Base-by-base conservation (phyloP, 2,329 filamentous ascomycete genomes). In the Trichoderma arundinaceum region DNA sequence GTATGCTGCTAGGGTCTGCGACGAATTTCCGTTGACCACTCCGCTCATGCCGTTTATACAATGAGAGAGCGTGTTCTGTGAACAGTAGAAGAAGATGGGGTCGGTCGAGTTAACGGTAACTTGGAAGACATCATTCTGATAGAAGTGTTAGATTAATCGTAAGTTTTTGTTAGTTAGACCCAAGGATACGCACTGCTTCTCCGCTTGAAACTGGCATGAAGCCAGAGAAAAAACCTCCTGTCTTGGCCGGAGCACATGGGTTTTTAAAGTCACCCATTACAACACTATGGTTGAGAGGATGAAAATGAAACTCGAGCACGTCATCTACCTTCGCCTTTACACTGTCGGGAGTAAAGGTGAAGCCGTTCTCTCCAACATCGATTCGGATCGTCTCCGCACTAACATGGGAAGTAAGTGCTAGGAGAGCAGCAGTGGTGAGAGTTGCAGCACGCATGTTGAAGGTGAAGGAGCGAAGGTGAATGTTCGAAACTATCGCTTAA, bases 351-450 rank as follows among this genome's bases (percentile, higher is more conserved):
- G 49, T 33, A 28, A 63, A 66, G 1, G 58, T 10, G 10, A 66
- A 35, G 32, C 59, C 59, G 35, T 63, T 63, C 7, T 32, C 28
- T 48, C 64, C 64, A 38, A 56, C 64, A 52, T 66, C 58, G 28
- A 66, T 51, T 17, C 22, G 43, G n/a, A 66, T 66, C 3, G 49
- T 56, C 15, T 41, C 33, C 17, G 64, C 64, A 46, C 33, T 41
- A 35, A 33, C 51, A 12, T 48, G 39, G 5, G 33, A 43, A 10
- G 59, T 49, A 56, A 87, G 89, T 74, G 86, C 83, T 7, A 54
- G 17, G 33, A 38, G 17, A 13, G 63, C 56, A 9, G 38, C 56
- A 28, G 39, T 32, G 17, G 53, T 22, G 39, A 58, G 10, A 52
- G 63, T 19, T 15, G 54, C 53, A 22, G 32, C 22, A 52, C 48